Evolutionary conservation across 192 early-diverging fungal species (phyloP), one percentile per base, ranked within the genome.

Genomic region (Backusella tarrabulga): DNA sequence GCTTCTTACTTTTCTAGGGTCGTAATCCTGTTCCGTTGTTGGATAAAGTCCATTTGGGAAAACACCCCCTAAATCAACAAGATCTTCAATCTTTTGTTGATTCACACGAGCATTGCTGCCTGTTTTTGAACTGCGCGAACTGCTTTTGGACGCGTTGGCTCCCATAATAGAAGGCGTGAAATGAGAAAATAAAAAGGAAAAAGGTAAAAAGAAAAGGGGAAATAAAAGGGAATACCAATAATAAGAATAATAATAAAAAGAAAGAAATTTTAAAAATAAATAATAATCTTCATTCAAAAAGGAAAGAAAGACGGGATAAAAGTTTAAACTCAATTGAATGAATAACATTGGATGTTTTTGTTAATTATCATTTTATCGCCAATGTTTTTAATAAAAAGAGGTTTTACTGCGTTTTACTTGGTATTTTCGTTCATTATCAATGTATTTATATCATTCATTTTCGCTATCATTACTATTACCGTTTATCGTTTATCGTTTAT

Each of bases 1-100:
- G 9, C 88, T 83, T 63, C 90, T 88, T 15, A 98, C 91, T 34
- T 89, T 87, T 35, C 90, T 82, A 32, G 78, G 78, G 81, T 97
- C 93, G 80, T 89, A 97, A 80, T 97, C 95, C 74, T 93, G 94
- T 9, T 90, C 84, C 8, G 85, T 84, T 21, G 83, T 85, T 0
- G 85, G 71, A 79, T 94, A 94, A 6, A 94, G 86, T 9, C 91
- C 92, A 80, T 90, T 89, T 32, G 92, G 93, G 21, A 84, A 76
- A 26, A 94, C 76, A 38, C 79, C 72, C 12, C 93, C 93, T 12
- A 90, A 87, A 81, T 94, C 93, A 68, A 91, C 88, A 32, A 76
- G 69, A 40, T 82, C 80, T 35, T 73, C 73, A 67, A 68, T 70
- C 70, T 78, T 82, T 40, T 76, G 71, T 35, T 77, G 73, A 21